Conservation (phyloP, 495 filamentous ascomycete species). For the Penicillium canescens region DNA sequence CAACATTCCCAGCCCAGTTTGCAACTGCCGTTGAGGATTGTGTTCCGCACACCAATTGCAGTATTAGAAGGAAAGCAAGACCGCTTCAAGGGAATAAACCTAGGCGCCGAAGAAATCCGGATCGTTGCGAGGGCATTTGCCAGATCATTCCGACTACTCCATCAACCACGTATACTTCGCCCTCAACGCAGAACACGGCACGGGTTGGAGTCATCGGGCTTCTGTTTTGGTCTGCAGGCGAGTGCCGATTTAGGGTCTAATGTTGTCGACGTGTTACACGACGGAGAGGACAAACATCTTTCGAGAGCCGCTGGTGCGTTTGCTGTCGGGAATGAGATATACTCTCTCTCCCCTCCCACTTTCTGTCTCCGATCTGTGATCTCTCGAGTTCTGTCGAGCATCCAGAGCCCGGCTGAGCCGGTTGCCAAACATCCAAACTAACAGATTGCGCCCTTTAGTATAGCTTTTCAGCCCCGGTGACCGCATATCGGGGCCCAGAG, state of each 20-base stretch:
- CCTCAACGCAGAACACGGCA: not conserved
- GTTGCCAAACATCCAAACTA: constrained; percentile 10
- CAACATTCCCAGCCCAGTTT: constrained; percentile 29
- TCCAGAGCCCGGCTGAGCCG: constrained; percentile 9
- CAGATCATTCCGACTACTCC: constrained; percentile 3
- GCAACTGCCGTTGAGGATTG: constrained; percentile 33
- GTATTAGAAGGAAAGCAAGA: not conserved
- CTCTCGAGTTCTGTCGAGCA: constrained; percentile 14
- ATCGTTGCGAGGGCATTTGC: not conserved
- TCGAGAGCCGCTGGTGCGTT: constrained; percentile 39
- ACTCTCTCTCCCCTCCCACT: constrained; percentile 3
- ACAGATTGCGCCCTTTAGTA: constrained; percentile 18
- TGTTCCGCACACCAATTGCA: constrained; percentile 22
- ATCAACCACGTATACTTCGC: not conserved
- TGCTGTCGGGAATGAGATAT: constrained; percentile 12
- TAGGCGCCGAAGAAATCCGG: not conserved
- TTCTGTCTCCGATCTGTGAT: constrained; percentile 8
- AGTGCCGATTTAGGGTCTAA: constrained; percentile 28
- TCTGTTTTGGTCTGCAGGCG: constrained; percentile 28
- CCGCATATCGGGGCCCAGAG: constrained; percentile 15
- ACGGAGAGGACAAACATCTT: constrained; percentile 41
- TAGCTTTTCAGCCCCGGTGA: constrained; percentile 23
- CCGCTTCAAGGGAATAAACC: not conserved
- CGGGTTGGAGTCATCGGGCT: constrained; percentile 26
- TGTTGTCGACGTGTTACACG: constrained; percentile 41